phyloP scores from a whole-genome alignment of 345 rosid genomes.

The Populus alba region DNA sequence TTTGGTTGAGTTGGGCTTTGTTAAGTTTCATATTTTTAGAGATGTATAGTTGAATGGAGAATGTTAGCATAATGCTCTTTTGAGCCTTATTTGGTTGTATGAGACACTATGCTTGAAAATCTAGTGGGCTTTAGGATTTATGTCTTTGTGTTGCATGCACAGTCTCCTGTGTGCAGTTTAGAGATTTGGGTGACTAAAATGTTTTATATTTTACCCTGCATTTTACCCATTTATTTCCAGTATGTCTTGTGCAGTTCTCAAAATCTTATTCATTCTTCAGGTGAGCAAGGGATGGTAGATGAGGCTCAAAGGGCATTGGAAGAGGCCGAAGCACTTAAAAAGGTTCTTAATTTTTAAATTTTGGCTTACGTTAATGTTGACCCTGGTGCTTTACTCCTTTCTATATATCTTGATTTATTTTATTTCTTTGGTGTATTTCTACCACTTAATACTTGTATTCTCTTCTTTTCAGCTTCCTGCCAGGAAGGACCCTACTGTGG shows the following conservation, averaged over 20 bases:
- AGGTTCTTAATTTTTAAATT: conserved; percentile 45
- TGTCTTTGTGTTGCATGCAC: not conserved
- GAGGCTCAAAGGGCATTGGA: conserved; percentile 98
- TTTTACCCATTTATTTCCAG: not conserved
- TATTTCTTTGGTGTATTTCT: not conserved
- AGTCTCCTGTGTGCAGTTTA: not conserved
- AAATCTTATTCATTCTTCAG: conserved; percentile 31
- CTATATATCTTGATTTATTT: not conserved
- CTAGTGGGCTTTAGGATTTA: not conserved
- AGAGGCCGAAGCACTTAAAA: conserved; percentile 99
- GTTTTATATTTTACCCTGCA: not conserved
- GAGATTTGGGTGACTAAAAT: not conserved
- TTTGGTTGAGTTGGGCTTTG: too few relatives aligned
- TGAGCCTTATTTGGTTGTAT: too few relatives aligned
- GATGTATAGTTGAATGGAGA: too few relatives aligned
- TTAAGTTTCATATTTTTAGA: too few relatives aligned
- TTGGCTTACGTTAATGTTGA: not conserved
- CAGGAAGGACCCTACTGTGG: conserved; percentile 71
- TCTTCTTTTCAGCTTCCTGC: conserved; percentile 60
- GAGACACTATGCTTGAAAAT: not conserved
- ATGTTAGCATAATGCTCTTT: too few relatives aligned
- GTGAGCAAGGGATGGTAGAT: conserved; percentile 99
- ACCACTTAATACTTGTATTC: not conserved
- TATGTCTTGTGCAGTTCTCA: not conserved
- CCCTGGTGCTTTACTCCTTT: not conserved